Percentiles rank a stretch among this genome's conserved stretches.
These are phyloP conservation scores for Colletotrichum magnum DNA, from an alignment of 2,329 filamentous ascomycete species.

Conservation along the genomic window DNA sequence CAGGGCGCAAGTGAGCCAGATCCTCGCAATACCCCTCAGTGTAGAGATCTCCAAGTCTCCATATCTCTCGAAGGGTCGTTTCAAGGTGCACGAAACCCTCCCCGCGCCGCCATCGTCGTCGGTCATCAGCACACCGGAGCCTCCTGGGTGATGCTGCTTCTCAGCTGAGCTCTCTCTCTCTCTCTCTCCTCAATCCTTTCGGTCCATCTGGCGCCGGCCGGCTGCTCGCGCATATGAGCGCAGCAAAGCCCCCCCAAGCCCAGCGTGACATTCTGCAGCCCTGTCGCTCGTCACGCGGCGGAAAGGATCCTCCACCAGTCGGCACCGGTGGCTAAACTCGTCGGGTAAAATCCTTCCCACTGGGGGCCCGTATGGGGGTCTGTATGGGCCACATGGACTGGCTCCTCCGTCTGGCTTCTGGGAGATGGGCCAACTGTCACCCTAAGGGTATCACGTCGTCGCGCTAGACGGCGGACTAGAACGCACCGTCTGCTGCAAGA, in stretches of 20 bases:
- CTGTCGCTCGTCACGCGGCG: constrained; percentile 35
- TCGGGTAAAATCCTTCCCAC: constrained; percentile 9
- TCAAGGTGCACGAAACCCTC: neutral
- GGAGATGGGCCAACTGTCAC: neutral
- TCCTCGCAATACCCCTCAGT: neutral
- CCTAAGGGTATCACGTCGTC: constrained; percentile 7
- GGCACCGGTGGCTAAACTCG: constrained; percentile 30
- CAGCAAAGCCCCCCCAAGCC: neutral
- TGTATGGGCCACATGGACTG: constrained; percentile 18
- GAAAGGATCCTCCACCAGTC: constrained; percentile 37
- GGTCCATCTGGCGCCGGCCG: constrained; percentile 37
- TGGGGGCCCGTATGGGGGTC: neutral
- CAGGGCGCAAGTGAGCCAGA: constrained; percentile 7
- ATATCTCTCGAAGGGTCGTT: no score
- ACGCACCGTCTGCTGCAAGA: constrained; percentile 28
- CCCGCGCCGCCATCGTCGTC: neutral
- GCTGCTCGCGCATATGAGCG: neutral
- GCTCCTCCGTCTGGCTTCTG: neutral
- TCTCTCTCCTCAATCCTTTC: neutral
- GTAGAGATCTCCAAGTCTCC: no score
- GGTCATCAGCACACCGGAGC: neutral
- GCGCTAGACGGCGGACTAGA: constrained; percentile 8
- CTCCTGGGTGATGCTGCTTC: neutral
- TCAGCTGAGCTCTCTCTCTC: constrained; percentile 5
- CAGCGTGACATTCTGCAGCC: constrained; percentile 40